phyloP scores from a whole-genome alignment of 345 rosid genomes.

The Euphorbia tirucalli region DNA sequence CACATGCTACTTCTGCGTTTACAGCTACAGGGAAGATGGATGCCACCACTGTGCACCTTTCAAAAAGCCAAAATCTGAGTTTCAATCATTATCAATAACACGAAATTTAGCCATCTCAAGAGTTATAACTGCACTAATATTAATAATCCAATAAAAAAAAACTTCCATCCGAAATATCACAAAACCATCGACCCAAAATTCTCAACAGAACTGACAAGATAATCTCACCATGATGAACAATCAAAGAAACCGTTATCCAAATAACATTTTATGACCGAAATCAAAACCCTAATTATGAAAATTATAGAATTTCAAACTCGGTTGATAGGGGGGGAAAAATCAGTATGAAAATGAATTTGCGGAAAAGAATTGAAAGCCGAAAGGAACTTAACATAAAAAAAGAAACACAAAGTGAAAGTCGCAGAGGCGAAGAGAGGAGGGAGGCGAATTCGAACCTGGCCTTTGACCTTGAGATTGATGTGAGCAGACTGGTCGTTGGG shows the following conservation, averaged over 20 bases:
- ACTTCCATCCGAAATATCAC: too few species aligned
- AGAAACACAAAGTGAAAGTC: not conserved
- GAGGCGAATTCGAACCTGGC: slow-evolving; percentile 8
- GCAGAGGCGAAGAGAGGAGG: not conserved
- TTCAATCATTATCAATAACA: not conserved
- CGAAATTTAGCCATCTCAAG: too few species aligned
- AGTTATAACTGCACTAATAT: too few species aligned
- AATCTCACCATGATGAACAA: not conserved
- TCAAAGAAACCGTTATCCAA: not conserved
- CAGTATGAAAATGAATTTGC: not conserved
- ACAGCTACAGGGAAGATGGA: too few species aligned
- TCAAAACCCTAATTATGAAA: not conserved
- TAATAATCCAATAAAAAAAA: too few species aligned
- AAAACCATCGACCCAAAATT: too few species aligned
- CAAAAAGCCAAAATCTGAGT: too few species aligned
- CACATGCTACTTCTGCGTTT: too few species aligned
- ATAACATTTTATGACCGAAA: not conserved
- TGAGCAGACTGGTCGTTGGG: slow-evolving; percentile 13
- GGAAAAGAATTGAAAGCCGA: not conserved
- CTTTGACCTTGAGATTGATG: slow-evolving; percentile 18
- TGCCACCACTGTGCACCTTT: not conserved
- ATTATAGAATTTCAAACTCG: not conserved
- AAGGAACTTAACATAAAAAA: not conserved
- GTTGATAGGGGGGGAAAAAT: too few species aligned
- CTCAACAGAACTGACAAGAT: not conserved